Conservation (phyloP, 495 filamentous ascomycete genomes). For the Evernia prunastri region DNA sequence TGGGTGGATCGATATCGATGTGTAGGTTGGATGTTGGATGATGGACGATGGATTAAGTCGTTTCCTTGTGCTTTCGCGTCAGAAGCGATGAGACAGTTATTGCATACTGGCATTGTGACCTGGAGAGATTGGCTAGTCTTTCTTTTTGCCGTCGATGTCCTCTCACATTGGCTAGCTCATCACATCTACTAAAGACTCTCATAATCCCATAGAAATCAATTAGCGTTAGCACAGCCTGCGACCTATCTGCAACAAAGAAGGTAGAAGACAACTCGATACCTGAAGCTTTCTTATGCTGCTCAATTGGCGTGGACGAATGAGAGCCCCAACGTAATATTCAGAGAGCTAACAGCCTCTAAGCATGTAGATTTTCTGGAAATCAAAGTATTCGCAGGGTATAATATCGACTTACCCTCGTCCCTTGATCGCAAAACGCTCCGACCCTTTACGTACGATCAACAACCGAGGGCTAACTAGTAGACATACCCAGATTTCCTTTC, state of each 20-base stretch:
- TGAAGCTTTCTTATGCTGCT: not conserved
- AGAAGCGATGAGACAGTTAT: not conserved
- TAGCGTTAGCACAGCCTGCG: not conserved
- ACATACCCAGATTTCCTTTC: too few relatives aligned
- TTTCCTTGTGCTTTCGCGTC: not conserved
- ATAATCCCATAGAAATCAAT: not conserved
- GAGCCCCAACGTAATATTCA: not conserved
- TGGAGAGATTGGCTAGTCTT: conserved; percentile 7
- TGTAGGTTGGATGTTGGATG: conserved; percentile 9
- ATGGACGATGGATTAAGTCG: not conserved
- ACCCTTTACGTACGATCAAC: too few relatives aligned
- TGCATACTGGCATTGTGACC: not conserved
- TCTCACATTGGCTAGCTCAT: not conserved
- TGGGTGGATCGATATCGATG: not conserved
- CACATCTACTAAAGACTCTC: not conserved
- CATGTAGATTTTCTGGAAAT: too few relatives aligned
- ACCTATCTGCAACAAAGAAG: not conserved
- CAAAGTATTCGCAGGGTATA: too few relatives aligned
- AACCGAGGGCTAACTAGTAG: too few relatives aligned
- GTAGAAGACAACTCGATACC: not conserved
- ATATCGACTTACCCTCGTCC: too few relatives aligned
- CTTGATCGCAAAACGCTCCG: too few relatives aligned
- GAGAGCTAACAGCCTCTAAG: not conserved
- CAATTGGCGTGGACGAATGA: not conserved
- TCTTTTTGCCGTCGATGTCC: not conserved